Evolutionary conservation across 2,329 filamentous ascomycete genomes (phyloP), one percentile per base, ranked within the genome.

Genomic region (Neonectria sp.): DNA sequence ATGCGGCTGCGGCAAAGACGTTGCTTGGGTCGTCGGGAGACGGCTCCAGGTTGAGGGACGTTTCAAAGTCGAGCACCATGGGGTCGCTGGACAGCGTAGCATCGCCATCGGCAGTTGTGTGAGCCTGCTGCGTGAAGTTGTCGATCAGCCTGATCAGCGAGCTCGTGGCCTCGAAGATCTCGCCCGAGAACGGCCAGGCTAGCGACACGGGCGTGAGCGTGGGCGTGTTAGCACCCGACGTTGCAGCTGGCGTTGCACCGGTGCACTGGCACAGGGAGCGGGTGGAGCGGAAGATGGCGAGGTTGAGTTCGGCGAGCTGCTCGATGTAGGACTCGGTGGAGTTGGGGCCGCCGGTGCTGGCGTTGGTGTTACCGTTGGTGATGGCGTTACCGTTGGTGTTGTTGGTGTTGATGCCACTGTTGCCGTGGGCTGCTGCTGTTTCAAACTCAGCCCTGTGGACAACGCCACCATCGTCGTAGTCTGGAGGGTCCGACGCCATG

Each of bases 111-210:
- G 15, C 48, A n/a, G 48, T 21, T 24, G 40, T 8, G 8, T 3
- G 2, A 2, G 33, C 13, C 37, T 40, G 37, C 37, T 31, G 25
- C 17, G 48, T 31, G n/a, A 33, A 52, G 48, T 13, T 17, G 27
- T 52, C 48, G 27, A 52, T 52, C 25, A 52, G 48, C 48, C n/a
- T 29, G 48, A 52, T 52, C 48, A 52, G 27, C 25, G 48, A 52
- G 48, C 48, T 52, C 15, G 48, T 31, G 27, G 48, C 48, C 48
- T 52, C 48, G 48, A 52, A 52, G 48, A 52, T 33, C 27, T 52
- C 48, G 25, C 48, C 48, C 27, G 48, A 52, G 48, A 52, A 31
- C 17, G 46, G 25, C 46, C 46, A 51, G 6, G 46, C 46, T 2
- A 51, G 24, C 25, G 46, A 51, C 7, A 29, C 46, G 46, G 46